Percentiles rank a stretch among this genome's conserved stretches.
Conservation (phyloP, 1,139 yeast genomes). For the Saccharomyces pastorianus region DNA sequence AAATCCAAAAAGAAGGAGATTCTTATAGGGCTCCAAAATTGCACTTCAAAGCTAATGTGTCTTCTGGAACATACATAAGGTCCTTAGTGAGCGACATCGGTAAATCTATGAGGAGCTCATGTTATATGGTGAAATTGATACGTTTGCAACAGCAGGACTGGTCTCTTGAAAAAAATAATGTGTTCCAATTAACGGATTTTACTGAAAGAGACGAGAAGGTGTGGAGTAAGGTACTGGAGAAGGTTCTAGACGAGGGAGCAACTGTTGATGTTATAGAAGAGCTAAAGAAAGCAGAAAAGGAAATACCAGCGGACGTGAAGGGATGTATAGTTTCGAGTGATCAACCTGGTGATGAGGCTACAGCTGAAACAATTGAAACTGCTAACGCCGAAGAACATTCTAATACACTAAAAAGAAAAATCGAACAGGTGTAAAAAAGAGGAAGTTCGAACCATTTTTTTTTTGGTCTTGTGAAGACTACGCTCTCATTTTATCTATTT, state of each 20-base stretch:
- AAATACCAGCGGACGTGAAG: slow-evolving; percentile 9
- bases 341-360: slow-evolving; percentile 11
- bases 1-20: slow-evolving; percentile 25
- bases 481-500: not conserved
- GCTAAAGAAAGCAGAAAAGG: slow-evolving; percentile 19
- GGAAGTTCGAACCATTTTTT: not conserved
- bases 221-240: slow-evolving; percentile 60
- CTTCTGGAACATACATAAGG: slow-evolving; percentile 93
- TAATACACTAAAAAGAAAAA: not conserved
- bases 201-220: slow-evolving; percentile 42
- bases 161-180: slow-evolving; percentile 59
- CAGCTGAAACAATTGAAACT: slow-evolving; percentile 10
- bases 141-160: slow-evolving; percentile 76
- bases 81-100: slow-evolving; percentile 87
- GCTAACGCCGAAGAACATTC: not conserved
- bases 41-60: slow-evolving; percentile 69
- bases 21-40: slow-evolving; percentile 51
- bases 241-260: slow-evolving; percentile 40
- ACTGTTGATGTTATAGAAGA: slow-evolving; percentile 32
- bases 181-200: slow-evolving; percentile 60
- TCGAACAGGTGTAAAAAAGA: not conserved
- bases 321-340: not conserved
- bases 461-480: not conserved
- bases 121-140: slow-evolving; percentile 81
- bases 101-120: slow-evolving; percentile 67